Conservation (phyloP, 305 asterid genomes). For the Ajuga reptans region DNA sequence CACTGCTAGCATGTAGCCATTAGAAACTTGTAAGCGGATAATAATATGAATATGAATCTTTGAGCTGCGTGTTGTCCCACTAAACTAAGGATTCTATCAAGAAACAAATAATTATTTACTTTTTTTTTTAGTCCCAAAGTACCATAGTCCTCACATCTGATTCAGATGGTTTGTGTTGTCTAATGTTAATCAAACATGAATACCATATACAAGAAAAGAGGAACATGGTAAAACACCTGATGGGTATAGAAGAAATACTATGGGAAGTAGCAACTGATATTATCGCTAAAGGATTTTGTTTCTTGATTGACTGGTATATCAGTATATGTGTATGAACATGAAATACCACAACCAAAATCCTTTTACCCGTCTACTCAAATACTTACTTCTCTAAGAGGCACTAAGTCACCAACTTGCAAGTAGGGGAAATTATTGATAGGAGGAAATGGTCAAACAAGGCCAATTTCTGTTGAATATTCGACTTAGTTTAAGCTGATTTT, state of each 20-base stretch:
- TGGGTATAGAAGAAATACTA: no score
- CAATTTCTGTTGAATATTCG: neutral
- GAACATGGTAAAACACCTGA: no score
- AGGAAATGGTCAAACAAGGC: neutral
- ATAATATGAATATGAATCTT: constrained; percentile 1
- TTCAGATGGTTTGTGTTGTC: no score
- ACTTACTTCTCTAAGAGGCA: neutral
- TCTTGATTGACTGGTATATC: neutral
- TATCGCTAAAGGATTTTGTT: neutral
- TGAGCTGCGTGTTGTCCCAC: constrained; percentile 13
- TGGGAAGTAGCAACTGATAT: neutral
- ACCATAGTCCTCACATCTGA: no score
- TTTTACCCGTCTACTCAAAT: neutral
- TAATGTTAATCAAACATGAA: no score
- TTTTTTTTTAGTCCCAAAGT: neutral
- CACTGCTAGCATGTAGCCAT: neutral
- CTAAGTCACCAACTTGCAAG: neutral
- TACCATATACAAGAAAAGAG: no score
- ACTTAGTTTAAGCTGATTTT: neutral
- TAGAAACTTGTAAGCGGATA: neutral
- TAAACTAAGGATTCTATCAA: neutral
- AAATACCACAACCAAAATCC: neutral
- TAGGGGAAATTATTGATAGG: constrained; percentile 1
- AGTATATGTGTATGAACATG: neutral
- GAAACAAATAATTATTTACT: neutral